These are phyloP conservation scores for Pelargonium myrrhifolium DNA, from an alignment of 441 rosid species.

Conservation along the genomic window DNA sequence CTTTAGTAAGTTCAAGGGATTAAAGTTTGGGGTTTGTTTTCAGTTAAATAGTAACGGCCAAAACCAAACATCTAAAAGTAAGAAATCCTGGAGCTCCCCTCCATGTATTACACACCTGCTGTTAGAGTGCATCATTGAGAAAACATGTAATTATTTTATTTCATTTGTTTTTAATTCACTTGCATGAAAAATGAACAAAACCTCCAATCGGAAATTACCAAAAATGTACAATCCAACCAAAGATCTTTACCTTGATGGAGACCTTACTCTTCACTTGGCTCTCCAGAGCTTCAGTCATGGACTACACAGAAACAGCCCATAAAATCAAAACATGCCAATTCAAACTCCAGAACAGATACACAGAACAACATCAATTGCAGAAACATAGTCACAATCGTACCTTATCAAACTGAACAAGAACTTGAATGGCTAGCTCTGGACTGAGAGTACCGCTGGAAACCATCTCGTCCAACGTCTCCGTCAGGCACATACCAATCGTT, in stretches of 20 bases:
- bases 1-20: no score
- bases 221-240: not conserved
- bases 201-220: not conserved
- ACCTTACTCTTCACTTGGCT: conserved; percentile 88
- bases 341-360: not conserved
- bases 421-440: conserved; percentile 94
- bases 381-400: conserved; percentile 25
- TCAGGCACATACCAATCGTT: conserved; percentile 93
- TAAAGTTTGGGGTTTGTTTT: no score
- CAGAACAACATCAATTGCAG: conserved; percentile 1
- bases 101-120: no score
- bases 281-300: conserved; percentile 89
- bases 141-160: no score
- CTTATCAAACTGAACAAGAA: conserved; percentile 95
- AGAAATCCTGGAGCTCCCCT: no score
- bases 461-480: conserved; percentile 96
- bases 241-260: conserved; percentile 53
- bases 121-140: no score
- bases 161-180: no score
- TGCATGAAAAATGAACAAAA: not conserved
- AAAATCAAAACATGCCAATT: not conserved
- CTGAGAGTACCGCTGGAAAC: conserved; percentile 77
- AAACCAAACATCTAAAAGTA: no score
- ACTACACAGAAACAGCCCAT: conserved; percentile 28
- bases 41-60: no score